Conservation (phyloP, 805 yeast species). For the Clavispora carvajalis region DNA sequence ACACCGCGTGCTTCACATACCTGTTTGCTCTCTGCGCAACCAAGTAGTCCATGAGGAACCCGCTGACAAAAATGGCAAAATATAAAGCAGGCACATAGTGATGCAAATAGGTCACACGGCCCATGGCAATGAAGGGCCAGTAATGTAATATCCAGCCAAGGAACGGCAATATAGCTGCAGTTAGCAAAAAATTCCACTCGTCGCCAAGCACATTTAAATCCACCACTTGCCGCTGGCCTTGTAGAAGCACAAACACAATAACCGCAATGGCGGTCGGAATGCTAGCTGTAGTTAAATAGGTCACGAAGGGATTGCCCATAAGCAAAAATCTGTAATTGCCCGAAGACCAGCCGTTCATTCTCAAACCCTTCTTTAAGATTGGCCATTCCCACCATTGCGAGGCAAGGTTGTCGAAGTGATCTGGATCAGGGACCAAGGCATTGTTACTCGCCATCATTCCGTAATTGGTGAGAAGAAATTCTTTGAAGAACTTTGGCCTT, state of each 20-base stretch:
- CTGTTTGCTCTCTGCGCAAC: constrained; percentile 15
- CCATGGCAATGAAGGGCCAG: constrained; percentile 38
- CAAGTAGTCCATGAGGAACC: constrained; percentile 17
- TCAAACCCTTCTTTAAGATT: constrained; percentile 64
- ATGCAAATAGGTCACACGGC: constrained; percentile 39
- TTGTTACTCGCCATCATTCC: constrained; percentile 89
- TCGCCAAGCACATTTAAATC: constrained; percentile 18
- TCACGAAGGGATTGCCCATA: constrained; percentile 68
- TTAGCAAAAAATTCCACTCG: constrained; percentile 24
- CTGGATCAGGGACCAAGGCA: constrained; percentile 73
- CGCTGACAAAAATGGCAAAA: constrained; percentile 24
- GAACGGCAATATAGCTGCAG: constrained; percentile 32
- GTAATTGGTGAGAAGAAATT: constrained; percentile 67
- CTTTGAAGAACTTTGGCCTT: constrained; percentile 69
- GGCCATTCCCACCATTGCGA: constrained; percentile 90
- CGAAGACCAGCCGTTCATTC: constrained; percentile 70
- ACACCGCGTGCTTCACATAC: constrained; percentile 7
- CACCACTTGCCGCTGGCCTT: constrained; percentile 31
- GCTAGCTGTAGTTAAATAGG: constrained; percentile 46
- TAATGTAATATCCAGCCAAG: constrained; percentile 38
- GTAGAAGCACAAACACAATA: constrained; percentile 14
- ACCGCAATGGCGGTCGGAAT: constrained; percentile 19
- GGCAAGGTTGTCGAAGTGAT: constrained; percentile 66
- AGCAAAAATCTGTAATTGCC: constrained; percentile 53
- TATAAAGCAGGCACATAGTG: constrained; percentile 42